Conservation (phyloP, 2,329 filamentous ascomycete species). For the Pseudodiploospora longispora region DNA sequence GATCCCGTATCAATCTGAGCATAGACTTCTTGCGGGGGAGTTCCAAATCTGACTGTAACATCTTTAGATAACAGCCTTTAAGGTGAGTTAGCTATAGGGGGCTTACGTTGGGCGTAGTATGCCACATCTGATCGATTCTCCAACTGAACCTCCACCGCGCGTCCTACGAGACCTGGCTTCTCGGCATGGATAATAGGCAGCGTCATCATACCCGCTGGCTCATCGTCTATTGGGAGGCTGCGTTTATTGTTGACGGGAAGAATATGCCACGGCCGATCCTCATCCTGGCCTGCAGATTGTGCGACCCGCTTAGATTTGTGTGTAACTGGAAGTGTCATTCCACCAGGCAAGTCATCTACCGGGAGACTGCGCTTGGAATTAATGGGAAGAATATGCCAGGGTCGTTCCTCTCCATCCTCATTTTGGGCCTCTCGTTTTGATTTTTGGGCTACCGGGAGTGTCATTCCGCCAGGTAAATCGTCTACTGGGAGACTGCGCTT, state of each 20-base stretch:
- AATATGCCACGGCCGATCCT: too few relatives aligned
- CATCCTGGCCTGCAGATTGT: neutral
- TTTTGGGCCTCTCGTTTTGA: constrained; percentile 1
- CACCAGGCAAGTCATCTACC: neutral
- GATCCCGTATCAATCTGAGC: constrained; percentile 53
- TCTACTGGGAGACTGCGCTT: constrained; percentile 4
- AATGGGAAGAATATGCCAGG: constrained; percentile 5
- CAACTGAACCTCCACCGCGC: constrained; percentile 36
- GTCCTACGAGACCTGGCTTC: constrained; percentile 26
- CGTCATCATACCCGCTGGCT: constrained; percentile 14
- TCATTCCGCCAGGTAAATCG: constrained; percentile 5
- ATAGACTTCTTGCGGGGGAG: constrained; percentile 43
- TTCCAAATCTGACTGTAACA: constrained; percentile 38
- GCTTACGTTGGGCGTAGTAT: constrained; percentile 42
- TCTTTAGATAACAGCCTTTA: neutral
- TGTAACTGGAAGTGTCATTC: too few relatives aligned
- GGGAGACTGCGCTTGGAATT: constrained; percentile 4
- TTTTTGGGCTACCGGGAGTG: constrained; percentile 7
- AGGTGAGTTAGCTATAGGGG: neutral
- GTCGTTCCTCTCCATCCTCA: neutral
- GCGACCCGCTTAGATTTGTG: neutral
- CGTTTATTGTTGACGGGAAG: neutral
- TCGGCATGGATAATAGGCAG: constrained; percentile 23
- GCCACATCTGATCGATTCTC: constrained; percentile 45
- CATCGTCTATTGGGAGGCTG: constrained; percentile 3